Conservation (phyloP, 2,329 filamentous ascomycete genomes). For the Lachnellula suecica region DNA sequence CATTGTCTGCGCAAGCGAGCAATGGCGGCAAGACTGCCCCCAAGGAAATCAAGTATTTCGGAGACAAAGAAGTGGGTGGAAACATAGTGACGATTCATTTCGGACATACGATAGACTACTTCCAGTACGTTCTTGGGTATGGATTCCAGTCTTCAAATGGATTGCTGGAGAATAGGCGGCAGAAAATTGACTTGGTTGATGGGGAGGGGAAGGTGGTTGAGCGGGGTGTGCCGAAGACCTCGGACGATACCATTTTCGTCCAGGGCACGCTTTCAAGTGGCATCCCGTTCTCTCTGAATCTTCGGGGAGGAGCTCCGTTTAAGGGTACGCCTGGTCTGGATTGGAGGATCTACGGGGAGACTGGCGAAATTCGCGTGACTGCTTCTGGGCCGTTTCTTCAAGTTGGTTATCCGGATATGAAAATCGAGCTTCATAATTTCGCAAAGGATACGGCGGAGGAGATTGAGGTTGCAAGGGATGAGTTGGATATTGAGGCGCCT, state of each 20-base stretch:
- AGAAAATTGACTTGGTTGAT: constrained; percentile 1
- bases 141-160: constrained; percentile 15
- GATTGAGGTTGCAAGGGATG: constrained; percentile 13
- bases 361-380: constrained; percentile 39
- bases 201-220: constrained; percentile 6
- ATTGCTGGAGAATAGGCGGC: constrained; percentile 12
- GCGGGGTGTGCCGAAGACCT: constrained; percentile 4
- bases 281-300: constrained; percentile 15
- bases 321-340: constrained; percentile 29
- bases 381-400: constrained; percentile 14
- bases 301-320: constrained; percentile 19
- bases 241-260: constrained; percentile 24
- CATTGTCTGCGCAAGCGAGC: constrained; percentile 9
- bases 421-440: constrained; percentile 16
- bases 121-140: constrained; percentile 29
- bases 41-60: constrained; percentile 45
- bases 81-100: constrained; percentile 30
- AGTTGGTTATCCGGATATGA: constrained; percentile 17
- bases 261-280: constrained; percentile 12
- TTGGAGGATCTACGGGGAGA: constrained; percentile 53
- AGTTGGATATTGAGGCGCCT: constrained; percentile 5
- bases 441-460: constrained; percentile 10
- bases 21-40: constrained; percentile 1
- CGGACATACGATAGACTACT: constrained; percentile 42
- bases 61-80: constrained; percentile 43